Base-by-base conservation (phyloP, 2,329 filamentous ascomycete species). In the Pestalotiopsis sp. region DNA sequence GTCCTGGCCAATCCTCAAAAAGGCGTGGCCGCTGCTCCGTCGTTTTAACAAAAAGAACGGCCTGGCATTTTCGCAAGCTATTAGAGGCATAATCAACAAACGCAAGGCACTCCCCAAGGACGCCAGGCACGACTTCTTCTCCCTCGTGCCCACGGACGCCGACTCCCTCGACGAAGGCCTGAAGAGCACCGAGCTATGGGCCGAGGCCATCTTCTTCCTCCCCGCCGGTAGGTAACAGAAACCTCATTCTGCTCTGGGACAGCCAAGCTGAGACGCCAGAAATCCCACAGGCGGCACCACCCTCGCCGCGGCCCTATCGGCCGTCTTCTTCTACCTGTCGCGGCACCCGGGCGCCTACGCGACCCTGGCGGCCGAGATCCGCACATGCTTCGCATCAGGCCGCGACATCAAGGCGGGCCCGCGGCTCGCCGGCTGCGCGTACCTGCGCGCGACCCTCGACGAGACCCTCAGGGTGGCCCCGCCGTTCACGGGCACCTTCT, bases 381-480 rank as follows among this genome's bases (percentile, higher is more conserved):
- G 77, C 13, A 69, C 64, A 11, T 71, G 72, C 1, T 85, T 85
- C 69, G 72, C 71, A 0, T 75, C 77, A 6, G 68, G 69, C 20
- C 71, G 69, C 2, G 72, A 77, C 1, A 81, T 81, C 41, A 63
- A 66, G 2, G 66, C 69, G 38, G 79, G 79, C 4, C 58, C 75
- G 2, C 69, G 73, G 9, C 73, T 86, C 4, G 72, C 77, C 45
- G 71, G 68, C 12, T 83, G 79, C 70, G 68, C 65, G 0, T 86
- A 85, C 70, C 75, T 87, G 1, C 77, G 79, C 5, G 85, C 84
- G 4, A 80, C 80, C 67, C 79, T 87, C 52, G 80, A 86, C 60
- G 84, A 87, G 72, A 75, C 80, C 0, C 76, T 86, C 67, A 80
- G 85, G 14, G 74, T 85, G 62, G 80, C 81, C 4, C 83, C 85